These are phyloP conservation scores for Globisporangium spinosum DNA, from an alignment of 352 stramenopile species.

Conservation along the genomic window DNA sequence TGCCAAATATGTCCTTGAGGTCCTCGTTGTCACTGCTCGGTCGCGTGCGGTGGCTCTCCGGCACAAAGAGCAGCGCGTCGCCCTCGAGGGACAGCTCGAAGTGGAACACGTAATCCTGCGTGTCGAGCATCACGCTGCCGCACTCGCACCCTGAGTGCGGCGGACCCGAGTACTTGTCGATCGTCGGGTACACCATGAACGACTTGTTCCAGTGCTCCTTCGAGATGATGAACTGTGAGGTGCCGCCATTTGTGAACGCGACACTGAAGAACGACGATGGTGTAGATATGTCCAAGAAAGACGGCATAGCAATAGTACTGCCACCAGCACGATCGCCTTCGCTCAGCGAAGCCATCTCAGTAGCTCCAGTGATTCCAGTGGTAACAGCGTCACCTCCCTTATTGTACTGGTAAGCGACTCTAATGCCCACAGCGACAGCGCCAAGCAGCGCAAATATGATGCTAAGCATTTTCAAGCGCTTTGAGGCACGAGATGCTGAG, in stretches of 20 bases:
- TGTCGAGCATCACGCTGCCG: constrained; percentile 55
- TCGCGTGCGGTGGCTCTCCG: constrained; percentile 52
- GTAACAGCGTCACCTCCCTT: background rate
- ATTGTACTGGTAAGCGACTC: background rate
- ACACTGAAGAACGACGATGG: constrained; percentile 41
- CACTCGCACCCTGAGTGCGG: constrained; percentile 37
- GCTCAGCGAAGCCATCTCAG: background rate
- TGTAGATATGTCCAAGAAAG: constrained; percentile 1
- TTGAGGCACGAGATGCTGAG: background rate
- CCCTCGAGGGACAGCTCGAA: constrained; percentile 45
- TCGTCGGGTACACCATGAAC: constrained; percentile 70
- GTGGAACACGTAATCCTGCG: constrained; percentile 62
- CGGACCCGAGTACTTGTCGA: constrained; percentile 52
- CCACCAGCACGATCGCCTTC: background rate
- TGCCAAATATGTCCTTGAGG: constrained; percentile 48
- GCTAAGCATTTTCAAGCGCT: constrained; percentile 19
- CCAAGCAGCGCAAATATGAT: constrained; percentile 16
- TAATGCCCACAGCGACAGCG: constrained; percentile 20
- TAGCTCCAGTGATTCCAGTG: constrained; percentile 10
- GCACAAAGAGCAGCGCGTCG: constrained; percentile 41
- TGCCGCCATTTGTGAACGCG: constrained; percentile 25
- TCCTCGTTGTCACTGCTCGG: constrained; percentile 38
- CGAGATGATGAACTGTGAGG: constrained; percentile 43
- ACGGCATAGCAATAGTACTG: background rate
- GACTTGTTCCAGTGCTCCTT: constrained; percentile 59